phyloP scores from a whole-genome alignment of 1,139 yeast species.

The Magnusiomyces sp. region DNA sequence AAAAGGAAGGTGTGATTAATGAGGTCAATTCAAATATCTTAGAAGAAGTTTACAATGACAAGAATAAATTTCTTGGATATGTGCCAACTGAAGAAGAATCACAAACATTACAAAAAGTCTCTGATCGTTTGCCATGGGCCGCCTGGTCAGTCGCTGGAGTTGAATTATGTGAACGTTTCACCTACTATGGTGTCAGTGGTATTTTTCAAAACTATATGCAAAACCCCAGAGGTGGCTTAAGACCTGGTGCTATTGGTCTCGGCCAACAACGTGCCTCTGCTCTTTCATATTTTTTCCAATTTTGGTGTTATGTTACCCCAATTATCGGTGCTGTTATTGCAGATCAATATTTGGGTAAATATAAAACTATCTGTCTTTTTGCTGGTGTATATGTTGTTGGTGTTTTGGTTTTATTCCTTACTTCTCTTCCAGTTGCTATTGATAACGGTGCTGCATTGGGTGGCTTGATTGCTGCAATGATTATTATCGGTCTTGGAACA shows the following conservation, averaged over 20 bases:
- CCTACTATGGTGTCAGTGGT: constrained; percentile 71
- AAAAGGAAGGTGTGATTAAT: too few species aligned
- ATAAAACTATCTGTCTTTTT: constrained; percentile 56
- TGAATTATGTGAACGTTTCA: constrained; percentile 74
- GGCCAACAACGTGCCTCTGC: constrained; percentile 63
- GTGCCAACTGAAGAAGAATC: constrained; percentile 40
- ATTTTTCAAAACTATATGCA: constrained; percentile 78
- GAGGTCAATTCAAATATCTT: too few species aligned
- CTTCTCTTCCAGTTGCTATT: constrained; percentile 61
- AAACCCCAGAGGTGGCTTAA: constrained; percentile 30
- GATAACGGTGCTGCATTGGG: constrained; percentile 40
- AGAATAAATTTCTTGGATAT: constrained; percentile 21
- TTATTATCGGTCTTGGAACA: too few species aligned
- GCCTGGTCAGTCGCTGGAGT: constrained; percentile 72
- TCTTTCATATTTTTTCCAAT: too few species aligned
- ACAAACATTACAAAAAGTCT: constrained; percentile 37
- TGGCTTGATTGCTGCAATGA: constrained; percentile 50
- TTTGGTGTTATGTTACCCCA: constrained; percentile 79
- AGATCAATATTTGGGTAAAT: constrained; percentile 68
- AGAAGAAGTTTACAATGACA: constrained; percentile 8
- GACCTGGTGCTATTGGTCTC: constrained; percentile 53
- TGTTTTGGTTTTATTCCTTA: constrained; percentile 53
- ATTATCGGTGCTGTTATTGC: constrained; percentile 69
- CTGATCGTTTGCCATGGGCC: constrained; percentile 36
- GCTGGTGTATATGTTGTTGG: constrained; percentile 55